Percentiles rank a stretch among this genome's conserved stretches.
Conservation (phyloP, 805 yeast species). For the Candida sithepensis region DNA sequence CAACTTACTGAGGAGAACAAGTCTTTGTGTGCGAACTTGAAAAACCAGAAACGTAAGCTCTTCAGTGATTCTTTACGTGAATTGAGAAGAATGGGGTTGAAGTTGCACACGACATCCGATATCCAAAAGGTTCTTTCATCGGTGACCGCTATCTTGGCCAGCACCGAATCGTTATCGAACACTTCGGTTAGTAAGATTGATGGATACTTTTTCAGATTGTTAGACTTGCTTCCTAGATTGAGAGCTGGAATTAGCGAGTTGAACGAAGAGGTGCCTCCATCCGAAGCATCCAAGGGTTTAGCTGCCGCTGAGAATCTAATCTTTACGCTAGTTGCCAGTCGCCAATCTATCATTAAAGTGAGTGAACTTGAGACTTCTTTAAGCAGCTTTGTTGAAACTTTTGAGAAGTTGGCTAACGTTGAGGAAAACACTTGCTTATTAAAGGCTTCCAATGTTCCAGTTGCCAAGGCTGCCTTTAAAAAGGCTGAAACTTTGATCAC, state of each 20-base stretch:
- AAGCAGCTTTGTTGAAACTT: conserved; percentile 3
- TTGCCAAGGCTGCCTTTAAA: neutral
- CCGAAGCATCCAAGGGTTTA: conserved; percentile 71
- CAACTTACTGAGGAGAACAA: conserved; percentile 69
- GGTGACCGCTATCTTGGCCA: conserved; percentile 59
- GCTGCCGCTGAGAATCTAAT: conserved; percentile 73
- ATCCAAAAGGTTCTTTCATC: conserved; percentile 60
- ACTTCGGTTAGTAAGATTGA: conserved; percentile 40
- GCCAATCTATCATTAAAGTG: conserved; percentile 43
- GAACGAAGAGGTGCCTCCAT: conserved; percentile 70
- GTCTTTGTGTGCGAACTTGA: conserved; percentile 64
- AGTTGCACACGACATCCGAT: conserved; percentile 60
- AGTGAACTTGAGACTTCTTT: conserved; percentile 12
- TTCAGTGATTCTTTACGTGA: conserved; percentile 76
- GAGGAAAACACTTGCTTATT: neutral
- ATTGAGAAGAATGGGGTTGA: conserved; percentile 72
- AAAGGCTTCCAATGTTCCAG: conserved; percentile 3
- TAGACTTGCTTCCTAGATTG: conserved; percentile 79
- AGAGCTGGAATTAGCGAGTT: conserved; percentile 59
- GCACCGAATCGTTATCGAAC: conserved; percentile 42
- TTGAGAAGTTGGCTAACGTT: neutral
- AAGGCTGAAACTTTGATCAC: conserved; percentile 8
- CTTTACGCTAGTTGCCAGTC: conserved; percentile 49
- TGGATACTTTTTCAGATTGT: conserved; percentile 58
- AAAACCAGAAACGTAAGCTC: conserved; percentile 74